These are phyloP conservation scores for Mucor velutinosus DNA, from an alignment of 371 early-diverging fungal species.

Conservation along the genomic window DNA sequence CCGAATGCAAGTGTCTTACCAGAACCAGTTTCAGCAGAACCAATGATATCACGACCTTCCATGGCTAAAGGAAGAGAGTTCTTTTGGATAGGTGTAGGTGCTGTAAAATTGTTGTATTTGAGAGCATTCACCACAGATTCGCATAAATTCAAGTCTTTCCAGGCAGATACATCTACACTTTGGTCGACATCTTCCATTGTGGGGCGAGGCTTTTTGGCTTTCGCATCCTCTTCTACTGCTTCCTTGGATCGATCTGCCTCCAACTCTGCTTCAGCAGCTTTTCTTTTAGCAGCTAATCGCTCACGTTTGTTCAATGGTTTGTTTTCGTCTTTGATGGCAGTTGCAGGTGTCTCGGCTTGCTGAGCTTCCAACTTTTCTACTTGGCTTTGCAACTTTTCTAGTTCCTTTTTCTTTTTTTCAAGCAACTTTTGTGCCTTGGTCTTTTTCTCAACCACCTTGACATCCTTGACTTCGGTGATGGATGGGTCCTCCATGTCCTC, in stretches of 20 bases:
- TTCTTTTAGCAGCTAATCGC: conserved; percentile 25
- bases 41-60: conserved; percentile 88
- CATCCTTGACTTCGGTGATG: conserved; percentile 11
- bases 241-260: conserved; percentile 18
- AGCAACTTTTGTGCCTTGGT: conserved; percentile 26
- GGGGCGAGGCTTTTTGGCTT: conserved; percentile 20
- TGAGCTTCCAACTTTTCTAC: conserved; percentile 24
- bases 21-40: conserved; percentile 97
- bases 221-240: conserved; percentile 16
- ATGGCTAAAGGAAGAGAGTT: conserved; percentile 78
- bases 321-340: conserved; percentile 6
- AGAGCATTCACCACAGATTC: conserved; percentile 67
- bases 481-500: conserved; percentile 5
- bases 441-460: conserved; percentile 24
- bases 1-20: conserved; percentile 96
- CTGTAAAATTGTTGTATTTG: conserved; percentile 66
- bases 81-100: conserved; percentile 96
- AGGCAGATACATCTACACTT: conserved; percentile 60
- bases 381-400: conserved; percentile 23
- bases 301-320: conserved; percentile 38
- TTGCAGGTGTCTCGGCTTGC: neutral
- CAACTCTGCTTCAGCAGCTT: conserved; percentile 26
- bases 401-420: conserved; percentile 32
- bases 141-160: conserved; percentile 57
- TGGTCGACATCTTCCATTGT: conserved; percentile 46